These are phyloP conservation scores for Cucumis cinereus DNA, from an alignment of 306 rosid genomes.

Conservation along the genomic window DNA sequence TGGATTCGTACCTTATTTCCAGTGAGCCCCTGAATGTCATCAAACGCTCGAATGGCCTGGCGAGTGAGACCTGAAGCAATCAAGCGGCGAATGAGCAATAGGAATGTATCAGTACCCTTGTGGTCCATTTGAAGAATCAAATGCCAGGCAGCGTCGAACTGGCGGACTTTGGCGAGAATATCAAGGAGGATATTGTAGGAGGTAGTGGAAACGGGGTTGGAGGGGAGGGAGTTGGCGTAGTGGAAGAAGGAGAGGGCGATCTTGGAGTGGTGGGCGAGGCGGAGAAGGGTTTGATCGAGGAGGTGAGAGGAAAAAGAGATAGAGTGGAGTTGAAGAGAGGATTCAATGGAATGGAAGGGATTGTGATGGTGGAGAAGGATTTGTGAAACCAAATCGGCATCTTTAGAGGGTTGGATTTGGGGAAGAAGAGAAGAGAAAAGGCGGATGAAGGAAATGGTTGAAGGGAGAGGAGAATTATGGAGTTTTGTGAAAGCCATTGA, in stretches of 20 bases:
- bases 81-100: conserved; percentile 53
- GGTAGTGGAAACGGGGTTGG: conserved; percentile 29
- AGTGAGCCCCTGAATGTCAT: conserved; percentile 41
- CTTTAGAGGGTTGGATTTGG: conserved; percentile 23
- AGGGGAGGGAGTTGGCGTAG: conserved; percentile 49
- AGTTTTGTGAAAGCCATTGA: not conserved
- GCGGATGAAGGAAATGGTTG: not conserved
- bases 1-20: conserved; percentile 14
- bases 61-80: conserved; percentile 65
- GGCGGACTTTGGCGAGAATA: conserved; percentile 58
- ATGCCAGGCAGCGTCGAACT: conserved; percentile 76
- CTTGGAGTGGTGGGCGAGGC: conserved; percentile 54
- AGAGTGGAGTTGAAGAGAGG: conserved; percentile 69
- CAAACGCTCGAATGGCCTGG: conserved; percentile 62
- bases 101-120: conserved; percentile 25
- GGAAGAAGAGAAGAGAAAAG: conserved; percentile 17
- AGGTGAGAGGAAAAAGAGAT: conserved; percentile 46
- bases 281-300: conserved; percentile 52
- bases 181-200: conserved; percentile 55
- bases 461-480: not conserved
- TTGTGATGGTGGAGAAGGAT: conserved; percentile 72
- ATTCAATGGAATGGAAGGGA: conserved; percentile 71
- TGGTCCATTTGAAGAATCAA: conserved; percentile 62
- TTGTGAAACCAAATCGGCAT: conserved; percentile 40
- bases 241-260: conserved; percentile 70